phyloP scores from a whole-genome alignment of 2,329 filamentous ascomycete genomes.

The Botrytis aclada region DNA sequence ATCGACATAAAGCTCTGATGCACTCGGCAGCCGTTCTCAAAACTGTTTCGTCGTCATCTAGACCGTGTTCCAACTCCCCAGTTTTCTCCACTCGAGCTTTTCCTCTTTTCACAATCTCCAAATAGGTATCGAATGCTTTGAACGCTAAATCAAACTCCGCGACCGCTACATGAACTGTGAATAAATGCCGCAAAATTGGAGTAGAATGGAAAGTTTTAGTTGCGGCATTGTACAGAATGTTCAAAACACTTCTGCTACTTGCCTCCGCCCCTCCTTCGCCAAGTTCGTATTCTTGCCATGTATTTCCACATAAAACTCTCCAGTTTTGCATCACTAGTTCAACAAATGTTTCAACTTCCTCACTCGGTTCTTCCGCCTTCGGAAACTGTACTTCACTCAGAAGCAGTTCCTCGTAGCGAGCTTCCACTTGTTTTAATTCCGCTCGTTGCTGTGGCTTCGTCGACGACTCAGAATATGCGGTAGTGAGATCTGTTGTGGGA shows the following conservation, averaged over 20 bases:
- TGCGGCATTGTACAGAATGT: conserved; percentile 84
- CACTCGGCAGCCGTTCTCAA: conserved; percentile 77
- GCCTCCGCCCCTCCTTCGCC: conserved; percentile 76
- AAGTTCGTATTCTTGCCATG: conserved; percentile 77
- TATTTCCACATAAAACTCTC: conserved; percentile 73
- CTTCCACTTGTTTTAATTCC: conserved; percentile 77
- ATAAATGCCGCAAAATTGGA: conserved; percentile 78
- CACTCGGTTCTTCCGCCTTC: conserved; percentile 72
- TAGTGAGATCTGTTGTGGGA: conserved; percentile 44
- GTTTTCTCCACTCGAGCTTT: conserved; percentile 81
- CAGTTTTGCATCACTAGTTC: conserved; percentile 80
- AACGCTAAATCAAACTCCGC: conserved; percentile 91
- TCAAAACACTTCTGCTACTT: conserved; percentile 73
- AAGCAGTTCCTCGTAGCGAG: conserved; percentile 74
- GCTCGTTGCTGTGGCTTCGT: conserved; percentile 62
- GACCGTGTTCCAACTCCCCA: conserved; percentile 63
- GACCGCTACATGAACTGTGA: conserved; percentile 80
- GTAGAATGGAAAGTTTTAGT: conserved; percentile 96
- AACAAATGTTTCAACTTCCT: conserved; percentile 79
- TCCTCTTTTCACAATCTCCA: conserved; percentile 80
- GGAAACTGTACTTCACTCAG: conserved; percentile 81
- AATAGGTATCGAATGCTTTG: conserved; percentile 87
- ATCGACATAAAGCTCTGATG: conserved; percentile 76
- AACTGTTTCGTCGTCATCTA: conserved; percentile 77
- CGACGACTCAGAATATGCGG: conserved; percentile 48